These are phyloP conservation scores for Globisporangium apiculatum DNA, from an alignment of 352 stramenopile genomes.

Conservation along the genomic window DNA sequence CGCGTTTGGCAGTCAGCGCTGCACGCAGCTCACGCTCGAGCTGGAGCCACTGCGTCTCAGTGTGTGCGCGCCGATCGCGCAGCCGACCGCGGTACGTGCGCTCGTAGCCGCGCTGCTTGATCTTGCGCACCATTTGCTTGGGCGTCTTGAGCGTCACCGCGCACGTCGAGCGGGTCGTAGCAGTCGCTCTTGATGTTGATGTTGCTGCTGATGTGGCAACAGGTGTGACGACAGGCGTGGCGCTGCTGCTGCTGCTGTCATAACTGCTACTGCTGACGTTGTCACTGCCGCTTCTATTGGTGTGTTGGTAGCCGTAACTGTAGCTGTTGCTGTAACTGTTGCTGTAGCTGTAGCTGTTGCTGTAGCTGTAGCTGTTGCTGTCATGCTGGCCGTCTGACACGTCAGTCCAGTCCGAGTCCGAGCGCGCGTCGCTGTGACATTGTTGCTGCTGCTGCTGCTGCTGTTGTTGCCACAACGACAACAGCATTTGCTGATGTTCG, in stretches of 20 bases:
- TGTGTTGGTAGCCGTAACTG: too few species aligned
- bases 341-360: too few species aligned
- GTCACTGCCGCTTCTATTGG: too few species aligned
- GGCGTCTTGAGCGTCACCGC: neutral
- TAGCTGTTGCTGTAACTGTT: too few species aligned
- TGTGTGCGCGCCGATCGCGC: conserved; percentile 1
- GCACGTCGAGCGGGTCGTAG: neutral
- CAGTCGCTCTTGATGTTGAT: neutral
- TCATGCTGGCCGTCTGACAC: too few species aligned
- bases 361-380: too few species aligned
- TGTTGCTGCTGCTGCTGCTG: too few species aligned
- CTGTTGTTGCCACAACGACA: neutral
- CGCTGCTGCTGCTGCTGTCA: neutral
- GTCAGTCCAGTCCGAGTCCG: too few species aligned
- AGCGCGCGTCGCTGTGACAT: too few species aligned
- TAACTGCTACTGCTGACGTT: too few species aligned
- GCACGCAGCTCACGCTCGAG: conserved; percentile 4
- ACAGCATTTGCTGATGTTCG: neutral
- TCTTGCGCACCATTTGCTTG: neutral
- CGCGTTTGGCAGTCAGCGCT: conserved; percentile 1
- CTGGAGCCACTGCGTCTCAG: conserved; percentile 1
- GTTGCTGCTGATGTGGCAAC: neutral
- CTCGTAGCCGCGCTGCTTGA: conserved; percentile 13
- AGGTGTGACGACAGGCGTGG: neutral
- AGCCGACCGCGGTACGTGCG: conserved; percentile 8